These are phyloP conservation scores for Saturnispora gosingensis DNA, from an alignment of 805 yeast genomes.

Conservation along the genomic window DNA sequence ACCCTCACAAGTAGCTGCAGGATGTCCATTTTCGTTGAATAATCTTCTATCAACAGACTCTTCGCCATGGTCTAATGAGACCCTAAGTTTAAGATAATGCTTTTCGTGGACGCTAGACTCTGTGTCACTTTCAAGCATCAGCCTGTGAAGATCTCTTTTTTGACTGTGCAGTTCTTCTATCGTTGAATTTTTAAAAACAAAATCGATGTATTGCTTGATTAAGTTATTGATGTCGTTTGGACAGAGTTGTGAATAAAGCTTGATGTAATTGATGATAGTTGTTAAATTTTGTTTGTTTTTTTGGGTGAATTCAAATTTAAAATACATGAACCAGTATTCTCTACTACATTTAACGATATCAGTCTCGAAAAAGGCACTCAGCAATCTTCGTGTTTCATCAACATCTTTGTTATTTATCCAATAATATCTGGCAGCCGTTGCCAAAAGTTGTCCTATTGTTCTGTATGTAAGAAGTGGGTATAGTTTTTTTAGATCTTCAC, in stretches of 20 bases:
- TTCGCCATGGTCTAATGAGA: constrained; percentile 23
- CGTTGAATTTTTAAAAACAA: constrained; percentile 25
- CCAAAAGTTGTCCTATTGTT: constrained; percentile 22
- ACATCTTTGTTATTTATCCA: constrained; percentile 20
- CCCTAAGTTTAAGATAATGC: constrained; percentile 25
- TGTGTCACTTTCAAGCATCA: constrained; percentile 24
- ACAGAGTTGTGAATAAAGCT: constrained; percentile 39
- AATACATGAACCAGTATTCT: constrained; percentile 48
- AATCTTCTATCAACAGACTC: constrained; percentile 23
- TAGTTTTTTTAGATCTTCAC: constrained; percentile 13
- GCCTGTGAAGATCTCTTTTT: constrained; percentile 21
- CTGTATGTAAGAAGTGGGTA: constrained; percentile 14
- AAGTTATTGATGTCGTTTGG: constrained; percentile 36
- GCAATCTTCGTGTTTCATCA: constrained; percentile 19
- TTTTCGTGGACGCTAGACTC: constrained; percentile 27
- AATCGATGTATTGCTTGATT: constrained; percentile 30
- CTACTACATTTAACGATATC: constrained; percentile 31
- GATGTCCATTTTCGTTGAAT: constrained; percentile 29
- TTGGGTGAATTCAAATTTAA: constrained; percentile 42
- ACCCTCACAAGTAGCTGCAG: constrained; percentile 28
- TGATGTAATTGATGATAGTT: constrained; percentile 37
- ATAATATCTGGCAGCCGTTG: constrained; percentile 19
- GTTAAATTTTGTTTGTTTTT: constrained; percentile 37
- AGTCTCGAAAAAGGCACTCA: constrained; percentile 22
- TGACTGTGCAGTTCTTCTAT: constrained; percentile 14